Percentiles rank a stretch among this genome's conserved stretches.
Conservation (phyloP, 129 eudicot genomes). For the Kitagawia praeruptora region DNA sequence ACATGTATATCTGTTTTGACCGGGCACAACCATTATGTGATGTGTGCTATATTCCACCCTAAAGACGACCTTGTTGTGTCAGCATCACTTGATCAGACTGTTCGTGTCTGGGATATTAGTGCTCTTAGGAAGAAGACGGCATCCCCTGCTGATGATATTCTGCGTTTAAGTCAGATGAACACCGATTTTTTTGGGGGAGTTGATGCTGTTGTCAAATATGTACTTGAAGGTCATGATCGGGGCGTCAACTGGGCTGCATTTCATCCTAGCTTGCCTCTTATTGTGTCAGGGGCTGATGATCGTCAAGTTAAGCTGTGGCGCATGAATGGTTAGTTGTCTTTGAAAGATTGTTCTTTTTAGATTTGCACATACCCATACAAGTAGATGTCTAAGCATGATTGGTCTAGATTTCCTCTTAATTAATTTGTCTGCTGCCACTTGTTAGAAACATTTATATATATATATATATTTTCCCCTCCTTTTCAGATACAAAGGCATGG, state of each 20-base stretch:
- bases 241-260: background rate
- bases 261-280: background rate
- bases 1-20: slow-evolving; percentile 78
- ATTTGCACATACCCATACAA: background rate
- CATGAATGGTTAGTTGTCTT: background rate
- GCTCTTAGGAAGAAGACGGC: slow-evolving; percentile 70
- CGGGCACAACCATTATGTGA: slow-evolving; percentile 84
- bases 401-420: background rate
- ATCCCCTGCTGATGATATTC: slow-evolving; percentile 78
- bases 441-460: background rate
- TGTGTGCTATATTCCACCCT: slow-evolving; percentile 80
- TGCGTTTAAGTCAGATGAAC: slow-evolving; percentile 73
- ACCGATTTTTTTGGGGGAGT: slow-evolving; percentile 37
- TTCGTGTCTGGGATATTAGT: slow-evolving; percentile 87
- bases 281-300: background rate
- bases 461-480: background rate
- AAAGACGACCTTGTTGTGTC: slow-evolving; percentile 81
- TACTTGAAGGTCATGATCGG: slow-evolving; percentile 1
- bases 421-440: background rate
- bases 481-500: slow-evolving; percentile 48
- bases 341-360: background rate
- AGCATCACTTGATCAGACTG: slow-evolving; percentile 82
- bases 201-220: slow-evolving; percentile 3
- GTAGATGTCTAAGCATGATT: background rate
- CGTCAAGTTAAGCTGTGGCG: background rate